phyloP scores from a whole-genome alignment of 805 yeast genomes.

The Candida insectorum region DNA sequence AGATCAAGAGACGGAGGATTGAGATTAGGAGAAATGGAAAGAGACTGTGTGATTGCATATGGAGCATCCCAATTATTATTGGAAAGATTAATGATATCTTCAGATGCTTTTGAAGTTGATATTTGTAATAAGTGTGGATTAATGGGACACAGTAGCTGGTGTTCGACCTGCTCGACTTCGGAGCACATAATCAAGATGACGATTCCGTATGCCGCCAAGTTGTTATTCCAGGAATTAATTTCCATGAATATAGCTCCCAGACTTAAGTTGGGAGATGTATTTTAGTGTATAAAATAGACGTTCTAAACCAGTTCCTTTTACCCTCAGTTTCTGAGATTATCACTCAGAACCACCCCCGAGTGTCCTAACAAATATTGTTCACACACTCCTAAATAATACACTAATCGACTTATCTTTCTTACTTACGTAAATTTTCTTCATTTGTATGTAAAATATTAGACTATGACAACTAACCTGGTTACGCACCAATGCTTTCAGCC shows the following conservation, averaged over 20 bases:
- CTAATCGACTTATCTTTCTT: too few relatives aligned
- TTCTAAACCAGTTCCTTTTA: too few relatives aligned
- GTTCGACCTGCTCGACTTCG: slow-evolving; percentile 90
- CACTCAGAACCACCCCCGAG: too few relatives aligned
- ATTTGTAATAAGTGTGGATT: slow-evolving; percentile 91
- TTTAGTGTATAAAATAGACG: slow-evolving; percentile 26
- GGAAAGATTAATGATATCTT: slow-evolving; percentile 93
- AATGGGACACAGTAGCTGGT: slow-evolving; percentile 98
- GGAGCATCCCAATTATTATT: slow-evolving; percentile 94
- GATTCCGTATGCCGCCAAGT: slow-evolving; percentile 97
- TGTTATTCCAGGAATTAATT: slow-evolving; percentile 91
- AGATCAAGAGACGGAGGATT: slow-evolving; percentile 98
- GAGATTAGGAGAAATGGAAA: slow-evolving; percentile 98
- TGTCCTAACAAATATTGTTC: too few relatives aligned
- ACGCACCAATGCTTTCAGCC: too few relatives aligned
- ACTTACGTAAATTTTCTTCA: too few relatives aligned
- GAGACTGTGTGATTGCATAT: slow-evolving; percentile 98
- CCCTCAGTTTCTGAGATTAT: too few relatives aligned
- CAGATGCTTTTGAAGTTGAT: slow-evolving; percentile 97
- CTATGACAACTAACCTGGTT: slow-evolving; percentile 7
- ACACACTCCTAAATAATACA: too few relatives aligned
- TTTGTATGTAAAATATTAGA: too few relatives aligned
- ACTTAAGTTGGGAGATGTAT: slow-evolving; percentile 82
- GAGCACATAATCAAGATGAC: slow-evolving; percentile 90
- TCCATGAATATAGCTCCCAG: slow-evolving; percentile 99